Evolutionary conservation across 148 eudicot species (phyloP), one percentile per base, ranked within the genome.

Genomic region (Vaccinium macrocarpon): DNA sequence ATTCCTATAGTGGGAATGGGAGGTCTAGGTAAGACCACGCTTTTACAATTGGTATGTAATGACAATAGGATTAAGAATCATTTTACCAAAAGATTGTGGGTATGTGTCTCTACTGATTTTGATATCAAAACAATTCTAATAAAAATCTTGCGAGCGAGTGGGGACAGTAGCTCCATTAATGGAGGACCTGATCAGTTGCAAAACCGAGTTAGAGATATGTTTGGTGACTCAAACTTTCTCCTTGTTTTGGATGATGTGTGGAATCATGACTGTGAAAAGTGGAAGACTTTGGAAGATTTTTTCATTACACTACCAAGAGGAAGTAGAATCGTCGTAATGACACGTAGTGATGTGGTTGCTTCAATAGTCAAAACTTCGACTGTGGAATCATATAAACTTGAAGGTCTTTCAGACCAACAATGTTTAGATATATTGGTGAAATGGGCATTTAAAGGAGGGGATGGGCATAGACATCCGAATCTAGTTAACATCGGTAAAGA

Each of bases 171-270:
- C 21, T 8, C 0, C 8, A 7, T 0, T 71, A 13, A 71, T 12
- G 46, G 15, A 71, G 75, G 48, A 32, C 6, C 32, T 14, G 75
- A 71, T 46, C 75, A 71, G 8, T 14, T 71, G 46, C 46, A 32
- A 32, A 71, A 6, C 14, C 75, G 2, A 27, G 75, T 5, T 71
- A 12, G 2, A 71, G 1, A 32, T 27, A 13, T 27, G 46, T 6
- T 71, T 0, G 0, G 46, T 1, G 48, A 48, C 0, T 13, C 12
- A 0, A 88, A 52, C 23, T 79, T 61, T 57, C 50, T 88, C 13
- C 88, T 88, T 55, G 88, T 89, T 15, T 38, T 85, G 80, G 89
- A 85, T 56, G 86, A 88, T 57, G 88, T 88, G 3, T 88, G 88
- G 90, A 80, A 77, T 52, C 84, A 84, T 4, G 57, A 86, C 18